These are phyloP conservation scores for Onygenales sp. DNA, from an alignment of 2,329 filamentous ascomycete genomes.

Conservation along the genomic window DNA sequence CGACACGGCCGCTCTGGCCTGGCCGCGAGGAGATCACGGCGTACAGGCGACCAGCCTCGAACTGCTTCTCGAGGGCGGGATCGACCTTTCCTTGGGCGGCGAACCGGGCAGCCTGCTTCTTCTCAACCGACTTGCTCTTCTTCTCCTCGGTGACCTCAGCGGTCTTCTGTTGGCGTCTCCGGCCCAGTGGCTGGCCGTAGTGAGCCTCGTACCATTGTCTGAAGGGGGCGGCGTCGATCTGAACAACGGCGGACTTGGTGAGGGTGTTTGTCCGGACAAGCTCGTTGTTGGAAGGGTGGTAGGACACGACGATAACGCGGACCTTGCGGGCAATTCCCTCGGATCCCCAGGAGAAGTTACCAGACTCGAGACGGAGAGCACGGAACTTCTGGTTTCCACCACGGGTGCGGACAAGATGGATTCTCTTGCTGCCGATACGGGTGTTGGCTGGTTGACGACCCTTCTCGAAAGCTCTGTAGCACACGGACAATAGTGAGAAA, in stretches of 20 bases:
- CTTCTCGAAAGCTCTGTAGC: slow-evolving; percentile 98
- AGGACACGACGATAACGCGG: slow-evolving; percentile 95
- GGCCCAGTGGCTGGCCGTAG: slow-evolving; percentile 86
- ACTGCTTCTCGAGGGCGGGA: slow-evolving; percentile 87
- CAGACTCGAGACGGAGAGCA: slow-evolving; percentile 93
- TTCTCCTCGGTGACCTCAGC: slow-evolving; percentile 53
- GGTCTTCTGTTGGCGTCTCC: slow-evolving; percentile 77
- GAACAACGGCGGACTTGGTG: slow-evolving; percentile 96
- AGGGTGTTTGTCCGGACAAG: slow-evolving; percentile 99
- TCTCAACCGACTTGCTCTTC: slow-evolving; percentile 93
- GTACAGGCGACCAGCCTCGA: slow-evolving; percentile 96
- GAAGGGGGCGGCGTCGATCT: slow-evolving; percentile 98
- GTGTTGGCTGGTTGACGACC: slow-evolving; percentile 99
- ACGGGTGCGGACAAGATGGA: slow-evolving; percentile 93
- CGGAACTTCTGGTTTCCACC: slow-evolving; percentile 99
- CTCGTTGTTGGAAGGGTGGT: slow-evolving; percentile 99
- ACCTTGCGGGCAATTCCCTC: slow-evolving; percentile 98
- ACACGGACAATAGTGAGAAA: slow-evolving; percentile 57
- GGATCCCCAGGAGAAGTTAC: slow-evolving; percentile 99
- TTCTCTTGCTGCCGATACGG: slow-evolving; percentile 93
- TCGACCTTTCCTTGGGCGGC: slow-evolving; percentile 87
- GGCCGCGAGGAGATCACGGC: slow-evolving; percentile 88
- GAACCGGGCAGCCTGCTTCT: slow-evolving; percentile 88
- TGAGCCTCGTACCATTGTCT: slow-evolving; percentile 99
- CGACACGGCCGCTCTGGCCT: slow-evolving; percentile 90